Conservation (phyloP, 1,284 basidiomycete genomes). For the Cutaneotrichosporon spelunceum region DNA sequence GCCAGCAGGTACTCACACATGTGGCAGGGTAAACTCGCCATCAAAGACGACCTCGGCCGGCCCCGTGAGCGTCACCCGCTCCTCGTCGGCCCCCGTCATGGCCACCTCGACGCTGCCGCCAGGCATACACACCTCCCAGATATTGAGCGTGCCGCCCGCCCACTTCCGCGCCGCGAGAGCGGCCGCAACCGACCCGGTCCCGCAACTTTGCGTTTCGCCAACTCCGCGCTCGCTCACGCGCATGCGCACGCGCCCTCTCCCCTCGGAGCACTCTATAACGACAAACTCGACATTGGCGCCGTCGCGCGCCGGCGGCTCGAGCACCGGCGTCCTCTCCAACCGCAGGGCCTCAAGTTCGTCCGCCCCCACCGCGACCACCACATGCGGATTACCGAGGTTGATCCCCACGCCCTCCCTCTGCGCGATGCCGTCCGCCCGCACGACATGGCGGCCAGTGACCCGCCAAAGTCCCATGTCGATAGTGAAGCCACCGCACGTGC, state of each 20-base stretch:
- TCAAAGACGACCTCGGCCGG: background rate
- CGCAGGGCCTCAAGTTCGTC: background rate
- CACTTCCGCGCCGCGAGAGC: background rate
- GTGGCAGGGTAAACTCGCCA: background rate
- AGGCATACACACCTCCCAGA: background rate
- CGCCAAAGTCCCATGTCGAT: background rate
- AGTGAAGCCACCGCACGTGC: background rate
- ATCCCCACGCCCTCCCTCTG: background rate
- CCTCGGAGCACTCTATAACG: background rate
- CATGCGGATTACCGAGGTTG: background rate
- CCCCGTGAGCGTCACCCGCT: background rate
- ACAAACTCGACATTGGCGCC: slow-evolving; percentile 1
- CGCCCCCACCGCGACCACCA: background rate
- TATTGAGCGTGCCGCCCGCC: background rate
- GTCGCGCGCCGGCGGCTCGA: background rate
- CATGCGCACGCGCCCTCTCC: background rate
- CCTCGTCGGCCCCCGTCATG: background rate
- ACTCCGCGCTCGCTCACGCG: background rate
- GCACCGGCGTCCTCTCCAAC: background rate
- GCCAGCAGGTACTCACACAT: background rate
- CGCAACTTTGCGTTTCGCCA: background rate
- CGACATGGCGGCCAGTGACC: background rate
- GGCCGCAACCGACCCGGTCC: background rate
- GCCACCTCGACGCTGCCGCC: background rate
- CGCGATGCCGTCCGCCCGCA: background rate